Evolutionary conservation across 352 stramenopile genomes (phyloP).

Genomic region (Pythium diclinum): DNA sequence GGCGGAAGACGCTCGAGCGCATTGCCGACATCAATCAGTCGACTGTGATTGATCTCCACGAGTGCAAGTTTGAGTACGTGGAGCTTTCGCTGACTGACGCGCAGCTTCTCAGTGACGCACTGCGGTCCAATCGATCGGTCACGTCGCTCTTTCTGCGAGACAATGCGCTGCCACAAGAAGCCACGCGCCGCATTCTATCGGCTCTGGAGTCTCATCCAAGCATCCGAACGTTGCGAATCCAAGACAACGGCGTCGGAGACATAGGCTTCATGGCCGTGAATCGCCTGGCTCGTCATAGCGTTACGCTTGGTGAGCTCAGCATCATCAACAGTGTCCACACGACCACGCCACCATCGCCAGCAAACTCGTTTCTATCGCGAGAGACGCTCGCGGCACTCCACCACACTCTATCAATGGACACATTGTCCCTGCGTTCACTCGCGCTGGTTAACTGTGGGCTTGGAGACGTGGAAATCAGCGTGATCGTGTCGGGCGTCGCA

Average conservation of each 20-base stretch:
- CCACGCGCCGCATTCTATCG: constrained; percentile 27
- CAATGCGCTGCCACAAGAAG: constrained; percentile 41
- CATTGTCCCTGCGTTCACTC: constrained; percentile 24
- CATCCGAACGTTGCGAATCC: constrained; percentile 17
- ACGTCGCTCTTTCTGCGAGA: constrained; percentile 34
- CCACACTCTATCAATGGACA: constrained; percentile 41
- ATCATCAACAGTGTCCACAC: not conserved
- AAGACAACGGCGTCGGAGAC: not conserved
- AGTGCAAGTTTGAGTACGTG: constrained; percentile 39
- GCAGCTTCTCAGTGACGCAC: constrained; percentile 29
- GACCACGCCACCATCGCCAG: not conserved
- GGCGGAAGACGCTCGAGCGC: constrained; percentile 13
- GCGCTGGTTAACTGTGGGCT: constrained; percentile 40
- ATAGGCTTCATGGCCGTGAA: not conserved
- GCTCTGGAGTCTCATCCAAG: constrained; percentile 30
- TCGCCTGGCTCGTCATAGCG: not conserved
- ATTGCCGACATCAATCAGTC: not conserved
- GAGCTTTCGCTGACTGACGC: constrained; percentile 35
- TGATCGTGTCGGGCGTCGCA: constrained; percentile 40
- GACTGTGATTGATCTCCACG: not conserved
- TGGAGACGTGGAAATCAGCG: constrained; percentile 32
- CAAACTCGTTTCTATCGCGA: no score
- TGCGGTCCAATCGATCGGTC: constrained; percentile 32
- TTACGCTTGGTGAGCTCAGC: not conserved
- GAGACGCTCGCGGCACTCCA: constrained; percentile 38